These are phyloP conservation scores for Ceraceosorus bombacis DNA, from an alignment of 1,284 basidiomycete species.

Conservation along the genomic window DNA sequence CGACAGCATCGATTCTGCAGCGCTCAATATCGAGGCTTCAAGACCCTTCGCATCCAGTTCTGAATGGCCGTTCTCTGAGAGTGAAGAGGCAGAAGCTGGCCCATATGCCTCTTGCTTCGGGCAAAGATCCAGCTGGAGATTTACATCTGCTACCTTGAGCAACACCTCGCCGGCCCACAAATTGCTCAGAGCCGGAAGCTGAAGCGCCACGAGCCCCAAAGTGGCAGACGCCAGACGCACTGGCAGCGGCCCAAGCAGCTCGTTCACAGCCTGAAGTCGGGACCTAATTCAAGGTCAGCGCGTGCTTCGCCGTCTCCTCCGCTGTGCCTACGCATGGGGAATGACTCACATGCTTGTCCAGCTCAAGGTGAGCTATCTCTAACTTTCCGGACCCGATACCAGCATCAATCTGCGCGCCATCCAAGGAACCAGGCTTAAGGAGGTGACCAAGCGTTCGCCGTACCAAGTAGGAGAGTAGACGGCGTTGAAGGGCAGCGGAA, in stretches of 20 bases:
- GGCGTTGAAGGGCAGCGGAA: conserved; percentile 73
- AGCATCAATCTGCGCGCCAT: conserved; percentile 77
- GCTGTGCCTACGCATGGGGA: too few species aligned
- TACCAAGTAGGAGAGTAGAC: conserved; percentile 81
- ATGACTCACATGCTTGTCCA: conserved; percentile 64
- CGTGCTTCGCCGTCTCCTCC: too few species aligned
- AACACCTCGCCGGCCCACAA: conserved; percentile 22
- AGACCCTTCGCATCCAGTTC: conserved; percentile 9
- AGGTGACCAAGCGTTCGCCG: conserved; percentile 75
- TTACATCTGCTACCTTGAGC: background rate
- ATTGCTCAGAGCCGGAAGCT: conserved; percentile 29
- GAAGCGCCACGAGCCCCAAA: conserved; percentile 28
- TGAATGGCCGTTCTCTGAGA: background rate
- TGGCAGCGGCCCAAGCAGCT: conserved; percentile 61
- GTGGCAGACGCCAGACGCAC: conserved; percentile 60
- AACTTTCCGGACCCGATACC: conserved; percentile 82
- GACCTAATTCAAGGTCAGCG: too few species aligned
- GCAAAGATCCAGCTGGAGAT: background rate
- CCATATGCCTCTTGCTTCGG: background rate
- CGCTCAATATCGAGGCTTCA: conserved; percentile 21
- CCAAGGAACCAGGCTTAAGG: conserved; percentile 77
- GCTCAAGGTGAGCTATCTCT: conserved; percentile 72
- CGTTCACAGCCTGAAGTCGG: conserved; percentile 58
- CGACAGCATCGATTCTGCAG: conserved; percentile 24
- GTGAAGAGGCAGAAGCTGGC: too few species aligned